Conservation (phyloP, 179 eudicot species). For the Monotropa hypopitys region DNA sequence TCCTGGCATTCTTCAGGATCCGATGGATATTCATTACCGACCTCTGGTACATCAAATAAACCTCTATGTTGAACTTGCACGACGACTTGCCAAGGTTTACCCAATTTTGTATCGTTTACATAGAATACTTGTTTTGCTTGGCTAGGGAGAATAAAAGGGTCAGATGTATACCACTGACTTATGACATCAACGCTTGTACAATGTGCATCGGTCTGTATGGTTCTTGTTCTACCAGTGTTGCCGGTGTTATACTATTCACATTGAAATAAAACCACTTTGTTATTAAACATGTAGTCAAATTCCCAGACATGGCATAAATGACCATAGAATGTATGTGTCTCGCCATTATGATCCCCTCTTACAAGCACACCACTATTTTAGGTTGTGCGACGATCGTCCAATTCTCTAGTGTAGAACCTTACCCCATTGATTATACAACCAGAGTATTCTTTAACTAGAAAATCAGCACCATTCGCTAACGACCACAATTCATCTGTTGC, state of each 20-base stretch:
- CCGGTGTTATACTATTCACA: neutral
- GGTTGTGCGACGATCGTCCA: neutral
- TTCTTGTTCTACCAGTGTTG: neutral
- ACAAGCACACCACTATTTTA: neutral
- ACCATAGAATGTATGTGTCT: neutral
- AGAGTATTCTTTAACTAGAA: neutral
- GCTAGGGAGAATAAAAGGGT: neutral
- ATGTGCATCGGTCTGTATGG: neutral
- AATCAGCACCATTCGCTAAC: neutral
- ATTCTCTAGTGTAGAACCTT: neutral
- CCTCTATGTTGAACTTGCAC: neutral
- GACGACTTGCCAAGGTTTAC: neutral
- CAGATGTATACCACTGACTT: neutral
- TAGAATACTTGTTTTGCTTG: neutral
- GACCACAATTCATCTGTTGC: neutral
- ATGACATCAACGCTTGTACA: neutral
- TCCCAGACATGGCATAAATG: neutral
- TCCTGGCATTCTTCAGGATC: neutral
- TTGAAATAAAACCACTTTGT: neutral
- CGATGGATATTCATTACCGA: neutral
- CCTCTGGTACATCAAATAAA: neutral
- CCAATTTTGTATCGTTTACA: neutral
- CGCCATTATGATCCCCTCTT: neutral
- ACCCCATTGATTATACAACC: neutral
- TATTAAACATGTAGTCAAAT: neutral